Base-by-base conservation (phyloP, 352 stramenopile genomes). In the Globisporangium polare region DNA sequence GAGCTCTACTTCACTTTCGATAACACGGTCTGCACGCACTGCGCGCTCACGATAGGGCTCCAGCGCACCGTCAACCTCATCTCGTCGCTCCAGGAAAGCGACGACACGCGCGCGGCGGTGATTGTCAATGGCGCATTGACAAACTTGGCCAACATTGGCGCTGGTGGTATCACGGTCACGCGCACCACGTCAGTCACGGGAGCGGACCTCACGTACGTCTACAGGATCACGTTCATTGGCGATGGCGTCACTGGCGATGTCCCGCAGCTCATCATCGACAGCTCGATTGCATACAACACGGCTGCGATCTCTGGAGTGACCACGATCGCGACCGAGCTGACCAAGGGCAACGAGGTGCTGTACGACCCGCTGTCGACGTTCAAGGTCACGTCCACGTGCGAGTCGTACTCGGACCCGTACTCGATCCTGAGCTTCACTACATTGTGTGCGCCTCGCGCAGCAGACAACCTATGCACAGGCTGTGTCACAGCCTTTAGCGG, bases 151-250 rank as follows among this genome's bases (percentile, higher is more conserved):
- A 91, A 92, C 46, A 86, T 94, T n/a, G 79, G 79, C 45, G 18
- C 20, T 2, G 74, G 29, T 3, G 29, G 29, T 33, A 6, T 91
- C 1, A 60, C 41, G 0, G 78, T 94, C 1, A 65, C 59, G 1
- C 67, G 78, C 15, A 57, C 58, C 0, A 45, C 71, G 1, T 65
- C 68, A 2, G 15, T 57, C 0, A 46, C 46, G 5, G 69, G 68
- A 22, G 65, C 77, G 17, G 86, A 95, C 59, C 60, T 96, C 7
- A 74, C 60, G 35, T 78, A 95, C 37, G 69, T 80, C 22, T 98
- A 93, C 69, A 74, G 83, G 2, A 86, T 98, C 27, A 84, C 70
- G 5, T 99, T 98, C 57, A 71, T 82, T 20, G 89, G 91, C 7
- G 33, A 90, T 35, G 74, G 78, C 49, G 79, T 90, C 3, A 79